Conservation (phyloP, 805 yeast genomes). For the Metschnikowia koreensis region DNA sequence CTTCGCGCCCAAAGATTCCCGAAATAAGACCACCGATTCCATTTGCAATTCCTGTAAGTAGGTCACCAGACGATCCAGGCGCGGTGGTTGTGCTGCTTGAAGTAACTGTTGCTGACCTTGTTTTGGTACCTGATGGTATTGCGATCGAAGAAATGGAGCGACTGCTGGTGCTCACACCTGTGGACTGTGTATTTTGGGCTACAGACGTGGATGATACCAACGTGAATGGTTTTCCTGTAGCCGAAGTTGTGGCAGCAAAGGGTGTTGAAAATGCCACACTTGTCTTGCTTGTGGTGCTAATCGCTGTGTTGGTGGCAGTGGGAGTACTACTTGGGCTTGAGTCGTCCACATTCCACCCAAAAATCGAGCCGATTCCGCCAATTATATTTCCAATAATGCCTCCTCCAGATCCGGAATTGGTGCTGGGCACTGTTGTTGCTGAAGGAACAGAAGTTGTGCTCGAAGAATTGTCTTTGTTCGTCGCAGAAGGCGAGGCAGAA, state of each 20-base stretch:
- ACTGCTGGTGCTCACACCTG: background rate
- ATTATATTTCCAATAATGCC: slow-evolving; percentile 5
- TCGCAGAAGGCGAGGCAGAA: background rate
- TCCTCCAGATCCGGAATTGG: background rate
- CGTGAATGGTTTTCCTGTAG: background rate
- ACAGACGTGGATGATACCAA: background rate
- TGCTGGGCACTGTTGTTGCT: background rate
- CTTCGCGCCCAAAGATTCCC: slow-evolving; percentile 15
- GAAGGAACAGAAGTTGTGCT: background rate
- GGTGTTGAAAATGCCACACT: background rate
- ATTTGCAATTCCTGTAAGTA: background rate
- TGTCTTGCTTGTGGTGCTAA: background rate
- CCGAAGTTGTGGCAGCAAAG: background rate
- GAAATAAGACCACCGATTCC: slow-evolving; percentile 5
- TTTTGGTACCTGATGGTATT: slow-evolving; percentile 4
- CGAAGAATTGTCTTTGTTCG: background rate
- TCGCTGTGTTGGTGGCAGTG: background rate
- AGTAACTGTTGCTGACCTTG: background rate
- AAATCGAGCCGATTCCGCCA: slow-evolving; percentile 5
- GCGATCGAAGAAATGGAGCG: background rate
- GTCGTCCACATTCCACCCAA: background rate
- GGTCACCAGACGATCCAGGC: background rate
- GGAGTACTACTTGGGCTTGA: background rate
- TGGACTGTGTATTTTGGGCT: background rate
- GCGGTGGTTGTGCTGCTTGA: slow-evolving; percentile 7